Conservation (phyloP, 2,329 filamentous ascomycete genomes). For the Chrysosporium queenslandicum region DNA sequence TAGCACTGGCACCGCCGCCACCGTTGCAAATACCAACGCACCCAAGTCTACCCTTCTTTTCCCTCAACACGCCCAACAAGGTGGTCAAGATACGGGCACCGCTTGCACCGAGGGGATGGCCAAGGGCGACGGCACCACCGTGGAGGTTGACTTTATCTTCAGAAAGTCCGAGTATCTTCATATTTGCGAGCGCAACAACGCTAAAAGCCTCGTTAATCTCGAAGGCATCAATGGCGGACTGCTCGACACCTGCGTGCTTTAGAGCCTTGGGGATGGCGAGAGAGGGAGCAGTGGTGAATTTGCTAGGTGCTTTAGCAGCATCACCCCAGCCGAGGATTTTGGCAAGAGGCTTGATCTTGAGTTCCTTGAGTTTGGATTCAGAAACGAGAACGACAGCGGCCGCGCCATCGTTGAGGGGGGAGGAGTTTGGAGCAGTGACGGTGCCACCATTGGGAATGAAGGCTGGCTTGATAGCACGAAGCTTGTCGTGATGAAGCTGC, state of each 20-base stretch:
- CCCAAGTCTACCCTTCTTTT: constrained; percentile 89
- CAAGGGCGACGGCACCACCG: constrained; percentile 89
- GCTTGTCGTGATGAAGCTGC: constrained; percentile 65
- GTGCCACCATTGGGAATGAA: constrained; percentile 70
- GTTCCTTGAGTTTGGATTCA: constrained; percentile 85
- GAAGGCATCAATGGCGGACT: constrained; percentile 75
- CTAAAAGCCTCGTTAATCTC: constrained; percentile 99
- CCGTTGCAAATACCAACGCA: constrained; percentile 96
- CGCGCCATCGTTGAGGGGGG: constrained; percentile 89
- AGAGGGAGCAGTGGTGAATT: constrained; percentile 89
- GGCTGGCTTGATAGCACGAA: constrained; percentile 72
- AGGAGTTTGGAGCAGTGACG: constrained; percentile 92
- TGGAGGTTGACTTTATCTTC: constrained; percentile 89
- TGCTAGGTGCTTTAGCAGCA: constrained; percentile 78
- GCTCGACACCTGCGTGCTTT: constrained; percentile 77
- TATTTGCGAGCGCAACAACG: constrained; percentile 89
- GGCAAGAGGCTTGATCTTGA: constrained; percentile 80
- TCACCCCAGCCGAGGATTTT: constrained; percentile 98
- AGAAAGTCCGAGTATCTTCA: constrained; percentile 73
- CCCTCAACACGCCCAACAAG: constrained; percentile 73
- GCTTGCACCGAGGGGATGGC: constrained; percentile 86
- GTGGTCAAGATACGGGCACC: constrained; percentile 91
- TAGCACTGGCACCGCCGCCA: constrained; percentile 84
- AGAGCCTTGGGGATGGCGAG: constrained; percentile 95
- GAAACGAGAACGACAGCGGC: constrained; percentile 88